Conservation (phyloP, 2,329 filamentous ascomycete species). For the Calonectria hongkongensis region DNA sequence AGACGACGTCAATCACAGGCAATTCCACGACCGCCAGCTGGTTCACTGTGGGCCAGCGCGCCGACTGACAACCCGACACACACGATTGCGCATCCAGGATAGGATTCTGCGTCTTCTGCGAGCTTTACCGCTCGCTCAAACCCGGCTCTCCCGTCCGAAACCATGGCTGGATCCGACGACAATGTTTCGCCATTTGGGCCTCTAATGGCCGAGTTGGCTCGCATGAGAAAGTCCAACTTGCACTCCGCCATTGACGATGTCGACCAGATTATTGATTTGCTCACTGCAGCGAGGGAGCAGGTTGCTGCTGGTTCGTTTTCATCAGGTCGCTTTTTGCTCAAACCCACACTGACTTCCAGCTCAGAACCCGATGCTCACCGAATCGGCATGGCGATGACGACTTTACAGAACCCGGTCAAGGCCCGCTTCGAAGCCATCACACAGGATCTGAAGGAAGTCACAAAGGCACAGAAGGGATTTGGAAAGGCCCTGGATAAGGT, state of each 20-base stretch:
- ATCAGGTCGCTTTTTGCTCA: not conserved
- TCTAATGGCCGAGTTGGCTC: constrained; percentile 84
- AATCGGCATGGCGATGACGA: constrained; percentile 84
- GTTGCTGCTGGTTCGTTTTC: constrained; percentile 78
- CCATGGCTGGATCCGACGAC: constrained; percentile 60
- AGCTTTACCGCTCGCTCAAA: not conserved
- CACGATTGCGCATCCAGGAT: not conserved
- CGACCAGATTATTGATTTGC: constrained; percentile 86
- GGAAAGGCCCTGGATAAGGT: constrained; percentile 90
- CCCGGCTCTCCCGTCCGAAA: constrained; percentile 34
- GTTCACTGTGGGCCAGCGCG: not conserved
- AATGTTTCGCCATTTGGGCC: constrained; percentile 68
- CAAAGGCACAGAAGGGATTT: constrained; percentile 88
- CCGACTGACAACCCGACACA: not conserved
- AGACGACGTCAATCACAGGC: constrained; percentile 47
- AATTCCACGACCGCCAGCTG: constrained; percentile 32
- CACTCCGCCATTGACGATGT: constrained; percentile 85
- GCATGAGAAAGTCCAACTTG: constrained; percentile 81
- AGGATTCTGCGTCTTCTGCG: not conserved
- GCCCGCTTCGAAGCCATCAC: constrained; percentile 87
- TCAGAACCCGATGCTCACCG: constrained; percentile 68
- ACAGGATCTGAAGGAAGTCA: constrained; percentile 87
- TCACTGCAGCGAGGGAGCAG: constrained; percentile 82
- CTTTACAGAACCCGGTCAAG: constrained; percentile 90
- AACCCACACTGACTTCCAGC: constrained; percentile 39